Evolutionary conservation across 176 grass and related monocot genomes (phyloP).

Genomic region (Raddia guianensis): DNA sequence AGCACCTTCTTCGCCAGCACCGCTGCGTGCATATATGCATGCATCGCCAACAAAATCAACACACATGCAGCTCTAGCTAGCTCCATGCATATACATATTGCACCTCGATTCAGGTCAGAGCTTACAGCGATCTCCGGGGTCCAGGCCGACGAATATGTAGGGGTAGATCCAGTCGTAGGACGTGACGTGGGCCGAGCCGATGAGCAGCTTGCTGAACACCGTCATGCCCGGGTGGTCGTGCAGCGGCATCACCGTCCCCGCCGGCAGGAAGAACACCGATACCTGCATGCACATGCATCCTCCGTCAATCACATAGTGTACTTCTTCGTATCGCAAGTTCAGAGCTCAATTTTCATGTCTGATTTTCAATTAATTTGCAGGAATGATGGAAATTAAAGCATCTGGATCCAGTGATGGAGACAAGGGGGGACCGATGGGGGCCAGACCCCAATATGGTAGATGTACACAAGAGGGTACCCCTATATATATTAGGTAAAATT

Average conservation of each 20-base stretch:
- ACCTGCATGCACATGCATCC: conserved; percentile 40
- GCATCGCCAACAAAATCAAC: background rate
- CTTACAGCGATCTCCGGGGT: background rate
- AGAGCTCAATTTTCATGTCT: background rate
- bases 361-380: background rate
- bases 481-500: too few relatives aligned
- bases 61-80: background rate
- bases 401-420: too few relatives aligned
- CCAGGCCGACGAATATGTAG: background rate
- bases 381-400: too few relatives aligned
- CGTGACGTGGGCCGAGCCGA: conserved; percentile 51
- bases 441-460: too few relatives aligned
- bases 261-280: conserved; percentile 54
- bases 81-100: too few relatives aligned
- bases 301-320: too few relatives aligned
- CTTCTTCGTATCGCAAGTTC: too few relatives aligned
- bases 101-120: too few relatives aligned
- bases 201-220: conserved; percentile 60
- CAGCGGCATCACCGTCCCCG: conserved; percentile 48
- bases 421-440: too few relatives aligned
- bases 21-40: background rate
- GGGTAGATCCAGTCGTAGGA: conserved; percentile 54
- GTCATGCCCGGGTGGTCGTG: conserved; percentile 68
- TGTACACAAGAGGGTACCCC: too few relatives aligned
- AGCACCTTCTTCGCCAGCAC: conserved; percentile 47